Percentiles rank a stretch among this genome's conserved stretches.
phyloP scores from a whole-genome alignment of 148 eudicot species.

The Vaccinium macrocarpon region DNA sequence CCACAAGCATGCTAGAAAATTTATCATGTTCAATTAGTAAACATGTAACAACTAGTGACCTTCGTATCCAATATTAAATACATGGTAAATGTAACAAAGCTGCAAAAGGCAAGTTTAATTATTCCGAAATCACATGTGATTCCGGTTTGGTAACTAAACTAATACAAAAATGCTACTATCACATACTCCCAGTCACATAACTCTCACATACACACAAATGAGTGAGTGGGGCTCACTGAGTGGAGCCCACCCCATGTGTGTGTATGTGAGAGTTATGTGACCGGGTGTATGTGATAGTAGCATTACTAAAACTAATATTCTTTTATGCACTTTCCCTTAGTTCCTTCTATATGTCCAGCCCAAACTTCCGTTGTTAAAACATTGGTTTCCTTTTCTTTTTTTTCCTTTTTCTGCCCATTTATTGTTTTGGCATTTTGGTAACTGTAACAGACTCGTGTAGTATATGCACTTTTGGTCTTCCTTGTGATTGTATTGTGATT shows the following conservation, averaged over 20 bases:
- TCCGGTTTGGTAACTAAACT: neutral
- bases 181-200: too few relatives aligned
- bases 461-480: neutral
- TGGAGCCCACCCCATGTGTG: too few relatives aligned
- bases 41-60: neutral
- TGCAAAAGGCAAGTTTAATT: neutral
- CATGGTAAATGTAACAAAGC: neutral
- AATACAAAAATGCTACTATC: too few relatives aligned
- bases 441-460: neutral
- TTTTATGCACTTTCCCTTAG: neutral
- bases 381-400: neutral
- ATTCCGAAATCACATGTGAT: neutral
- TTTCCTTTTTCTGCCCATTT: neutral
- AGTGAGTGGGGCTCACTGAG: too few relatives aligned
- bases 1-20: neutral
- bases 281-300: too few relatives aligned
- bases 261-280: too few relatives aligned
- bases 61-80: neutral
- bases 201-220: too few relatives aligned
- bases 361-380: neutral
- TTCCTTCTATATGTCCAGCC: neutral
- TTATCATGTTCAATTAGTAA: neutral
- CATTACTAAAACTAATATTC: too few relatives aligned
- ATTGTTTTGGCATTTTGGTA: neutral
- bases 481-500: slow-evolving; percentile 9